Percentiles rank a stretch among this genome's conserved stretches.
These are phyloP conservation scores for Musa itinerans DNA, from an alignment of 176 grass and related monocot genomes.

Conservation along the genomic window DNA sequence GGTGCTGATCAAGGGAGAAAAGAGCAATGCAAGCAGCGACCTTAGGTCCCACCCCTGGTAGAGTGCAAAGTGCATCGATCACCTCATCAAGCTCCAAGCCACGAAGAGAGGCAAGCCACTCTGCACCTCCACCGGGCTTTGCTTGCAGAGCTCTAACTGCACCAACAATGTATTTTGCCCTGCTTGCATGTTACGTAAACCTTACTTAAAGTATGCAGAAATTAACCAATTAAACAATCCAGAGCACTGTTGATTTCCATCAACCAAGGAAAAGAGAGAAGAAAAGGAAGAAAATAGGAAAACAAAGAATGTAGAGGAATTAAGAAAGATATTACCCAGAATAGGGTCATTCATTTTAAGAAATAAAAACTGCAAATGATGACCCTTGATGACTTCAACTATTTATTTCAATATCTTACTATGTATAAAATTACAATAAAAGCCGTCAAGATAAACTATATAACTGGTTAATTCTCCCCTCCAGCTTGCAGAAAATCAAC, in stretches of 20 bases:
- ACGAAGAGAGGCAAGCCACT: slow-evolving; percentile 76
- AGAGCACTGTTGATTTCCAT: neutral
- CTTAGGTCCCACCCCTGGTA: slow-evolving; percentile 87
- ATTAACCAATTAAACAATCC: neutral
- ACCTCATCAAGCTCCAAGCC: slow-evolving; percentile 47
- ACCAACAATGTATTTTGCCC: slow-evolving; percentile 84
- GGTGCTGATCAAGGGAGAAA: slow-evolving; percentile 92
- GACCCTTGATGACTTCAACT: too few species aligned
- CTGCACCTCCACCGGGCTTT: slow-evolving; percentile 62
- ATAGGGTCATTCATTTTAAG: too few species aligned
- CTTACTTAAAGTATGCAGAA: neutral
- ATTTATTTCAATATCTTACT: too few species aligned
- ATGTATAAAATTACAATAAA: too few species aligned
- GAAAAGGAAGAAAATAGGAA: neutral
- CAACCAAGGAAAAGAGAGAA: neutral
- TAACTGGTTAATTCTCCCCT: too few species aligned
- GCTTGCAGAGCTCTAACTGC: slow-evolving; percentile 52
- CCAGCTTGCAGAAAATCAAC: too few species aligned
- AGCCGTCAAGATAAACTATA: too few species aligned
- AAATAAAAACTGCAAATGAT: too few species aligned
- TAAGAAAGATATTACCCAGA: too few species aligned
- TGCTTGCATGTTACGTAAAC: slow-evolving; percentile 19
- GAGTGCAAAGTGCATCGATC: slow-evolving; percentile 77
- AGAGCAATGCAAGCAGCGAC: slow-evolving; percentile 88
- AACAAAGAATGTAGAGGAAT: neutral